Percentiles rank a stretch among this genome's conserved stretches.
Evolutionary conservation across 2,329 filamentous ascomycete genomes (phyloP).

Genomic region (Apiospora aurea): DNA sequence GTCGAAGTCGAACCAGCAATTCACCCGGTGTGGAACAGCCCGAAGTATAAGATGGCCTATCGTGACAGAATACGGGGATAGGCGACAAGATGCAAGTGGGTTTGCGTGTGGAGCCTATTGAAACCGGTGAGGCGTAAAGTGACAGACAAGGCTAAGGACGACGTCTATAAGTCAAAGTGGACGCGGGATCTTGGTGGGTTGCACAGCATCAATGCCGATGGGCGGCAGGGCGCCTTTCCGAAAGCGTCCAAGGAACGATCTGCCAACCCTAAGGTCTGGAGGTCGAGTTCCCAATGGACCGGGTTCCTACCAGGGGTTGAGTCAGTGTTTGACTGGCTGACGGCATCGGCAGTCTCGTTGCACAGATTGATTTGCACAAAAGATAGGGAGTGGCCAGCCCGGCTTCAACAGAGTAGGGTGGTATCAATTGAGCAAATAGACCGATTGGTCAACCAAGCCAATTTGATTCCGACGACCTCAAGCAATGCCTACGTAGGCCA

Average conservation of each 20-base stretch:
- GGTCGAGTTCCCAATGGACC: not conserved
- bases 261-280: not conserved
- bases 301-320: not conserved
- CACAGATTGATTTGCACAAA: not conserved
- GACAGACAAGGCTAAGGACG: not conserved
- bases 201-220: not conserved
- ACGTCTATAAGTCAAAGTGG: conserved; percentile 4
- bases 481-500: too few relatives aligned
- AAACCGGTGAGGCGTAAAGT: conserved; percentile 6
- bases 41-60: conserved; percentile 19
- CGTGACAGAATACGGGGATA: conserved; percentile 11
- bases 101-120: not conserved
- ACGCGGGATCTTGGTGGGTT: conserved; percentile 8
- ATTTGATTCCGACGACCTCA: not conserved
- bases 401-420: not conserved
- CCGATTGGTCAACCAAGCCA: not conserved
- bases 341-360: not conserved
- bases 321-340: not conserved
- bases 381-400: not conserved
- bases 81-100: conserved; percentile 4
- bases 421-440: not conserved
- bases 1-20: not conserved
- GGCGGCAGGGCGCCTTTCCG: not conserved
- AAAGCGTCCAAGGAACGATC: not conserved
- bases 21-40: conserved; percentile 13